Percentiles rank a stretch among this genome's conserved stretches.
Conservation (phyloP, 1,139 yeast species). For the Protomyces lactucae-debilis region DNA sequence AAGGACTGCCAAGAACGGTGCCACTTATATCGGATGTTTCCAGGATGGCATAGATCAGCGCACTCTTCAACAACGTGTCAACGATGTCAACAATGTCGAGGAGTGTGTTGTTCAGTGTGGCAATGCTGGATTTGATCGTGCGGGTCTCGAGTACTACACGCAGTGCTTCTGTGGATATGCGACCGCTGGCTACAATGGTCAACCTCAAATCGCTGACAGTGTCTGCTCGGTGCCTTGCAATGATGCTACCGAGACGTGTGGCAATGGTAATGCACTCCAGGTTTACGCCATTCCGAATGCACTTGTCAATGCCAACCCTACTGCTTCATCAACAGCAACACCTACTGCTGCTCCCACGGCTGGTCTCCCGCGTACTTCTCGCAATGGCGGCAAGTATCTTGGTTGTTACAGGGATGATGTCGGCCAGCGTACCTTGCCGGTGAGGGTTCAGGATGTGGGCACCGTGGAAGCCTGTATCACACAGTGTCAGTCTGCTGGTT, state of each 20-base stretch:
- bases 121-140: not conserved
- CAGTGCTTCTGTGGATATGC: not conserved
- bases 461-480: constrained; percentile 5
- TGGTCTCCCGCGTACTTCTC: constrained; percentile 1
- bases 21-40: not conserved
- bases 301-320: not conserved
- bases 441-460: not conserved
- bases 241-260: not conserved
- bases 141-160: not conserved
- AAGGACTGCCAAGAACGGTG: not conserved
- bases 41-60: not conserved
- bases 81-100: not conserved
- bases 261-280: not conserved
- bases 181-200: not conserved
- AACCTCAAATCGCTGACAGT: not conserved
- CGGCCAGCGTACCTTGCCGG: not conserved
- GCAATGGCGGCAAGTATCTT: constrained; percentile 1
- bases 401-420: not conserved
- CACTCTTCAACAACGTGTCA: not conserved
- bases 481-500: not conserved
- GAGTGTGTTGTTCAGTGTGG: not conserved
- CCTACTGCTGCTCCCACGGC: constrained; percentile 4
- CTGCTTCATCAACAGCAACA: not conserved
- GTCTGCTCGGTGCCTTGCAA: not conserved
- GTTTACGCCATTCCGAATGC: not conserved